A percentile compares a stretch with the other conserved stretches of the same genome.
phyloP scores from a whole-genome alignment of 1,284 basidiomycete genomes.

The Pisolithus thermaeus region DNA sequence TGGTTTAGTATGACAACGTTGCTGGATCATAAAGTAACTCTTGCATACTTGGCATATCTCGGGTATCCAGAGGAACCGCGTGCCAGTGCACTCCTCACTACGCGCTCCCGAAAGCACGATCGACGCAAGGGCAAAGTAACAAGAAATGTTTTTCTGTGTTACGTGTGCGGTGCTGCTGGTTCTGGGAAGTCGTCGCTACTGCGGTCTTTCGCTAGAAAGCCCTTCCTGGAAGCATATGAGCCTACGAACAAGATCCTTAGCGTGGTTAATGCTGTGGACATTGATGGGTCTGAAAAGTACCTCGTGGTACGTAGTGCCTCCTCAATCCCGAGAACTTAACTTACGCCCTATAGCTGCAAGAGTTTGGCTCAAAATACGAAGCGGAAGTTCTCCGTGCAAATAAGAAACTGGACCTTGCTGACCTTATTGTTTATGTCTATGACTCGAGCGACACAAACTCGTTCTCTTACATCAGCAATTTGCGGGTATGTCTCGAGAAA shows the following conservation, averaged over 20 bases:
- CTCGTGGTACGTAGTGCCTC: conserved; percentile 65
- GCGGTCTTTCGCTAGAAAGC: conserved; percentile 81
- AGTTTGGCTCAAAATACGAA: conserved; percentile 95
- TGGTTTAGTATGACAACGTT: conserved; percentile 87
- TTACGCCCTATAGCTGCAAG: conserved; percentile 67
- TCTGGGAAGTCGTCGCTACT: conserved; percentile 91
- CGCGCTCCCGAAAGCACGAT: conserved; percentile 79
- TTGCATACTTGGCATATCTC: conserved; percentile 95
- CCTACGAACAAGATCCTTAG: conserved; percentile 87
- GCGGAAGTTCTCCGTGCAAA: conserved; percentile 84
- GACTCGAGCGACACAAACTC: conserved; percentile 99
- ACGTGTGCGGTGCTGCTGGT: conserved; percentile 92
- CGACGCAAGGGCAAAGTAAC: conserved; percentile 83
- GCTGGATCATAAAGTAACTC: conserved; percentile 84
- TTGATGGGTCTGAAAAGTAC: conserved; percentile 93
- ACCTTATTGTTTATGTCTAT: conserved; percentile 94
- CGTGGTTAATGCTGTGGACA: conserved; percentile 94
- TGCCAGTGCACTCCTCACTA: conserved; percentile 77
- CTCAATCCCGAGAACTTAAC: background rate
- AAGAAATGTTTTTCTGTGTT: conserved; percentile 87
- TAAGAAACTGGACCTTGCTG: conserved; percentile 88
- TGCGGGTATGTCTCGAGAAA: conserved; percentile 57
- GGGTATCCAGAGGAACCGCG: conserved; percentile 76
- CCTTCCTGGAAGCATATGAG: conserved; percentile 67
- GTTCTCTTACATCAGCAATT: conserved; percentile 96